These are phyloP conservation scores for Nidularia pulvinata DNA, from an alignment of 768 basidiomycete genomes.

Conservation along the genomic window DNA sequence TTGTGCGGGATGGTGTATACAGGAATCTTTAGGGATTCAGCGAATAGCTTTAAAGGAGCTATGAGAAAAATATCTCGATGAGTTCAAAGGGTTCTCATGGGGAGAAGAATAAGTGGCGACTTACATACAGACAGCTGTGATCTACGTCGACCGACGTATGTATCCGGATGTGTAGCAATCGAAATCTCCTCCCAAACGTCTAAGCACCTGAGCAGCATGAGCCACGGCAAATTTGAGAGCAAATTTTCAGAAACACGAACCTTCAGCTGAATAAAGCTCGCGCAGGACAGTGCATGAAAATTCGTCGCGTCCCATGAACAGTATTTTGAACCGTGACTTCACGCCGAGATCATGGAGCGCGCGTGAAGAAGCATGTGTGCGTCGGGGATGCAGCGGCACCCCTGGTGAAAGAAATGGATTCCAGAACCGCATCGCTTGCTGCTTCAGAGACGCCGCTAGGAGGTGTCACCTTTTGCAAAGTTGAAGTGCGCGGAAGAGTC, in stretches of 20 bases:
- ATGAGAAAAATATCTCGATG: constrained; percentile 2
- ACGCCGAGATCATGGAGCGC: neutral
- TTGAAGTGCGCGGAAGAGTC: no score
- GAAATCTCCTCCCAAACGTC: constrained; percentile 76
- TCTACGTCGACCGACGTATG: constrained; percentile 60
- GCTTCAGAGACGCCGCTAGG: no score
- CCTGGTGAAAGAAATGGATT: neutral
- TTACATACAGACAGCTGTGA: constrained; percentile 57
- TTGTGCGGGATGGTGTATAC: constrained; percentile 61
- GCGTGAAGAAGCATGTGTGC: neutral
- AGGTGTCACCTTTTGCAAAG: no score
- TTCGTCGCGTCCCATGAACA: constrained; percentile 88
- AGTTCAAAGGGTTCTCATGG: neutral
- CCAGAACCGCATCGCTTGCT: constrained; percentile 8
- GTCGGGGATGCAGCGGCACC: neutral
- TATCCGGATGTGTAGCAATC: constrained; percentile 75
- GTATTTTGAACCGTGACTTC: constrained; percentile 54
- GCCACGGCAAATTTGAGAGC: neutral
- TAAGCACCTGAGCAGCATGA: constrained; percentile 25
- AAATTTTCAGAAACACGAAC: constrained; percentile 27
- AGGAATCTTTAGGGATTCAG: constrained; percentile 48
- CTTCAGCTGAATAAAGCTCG: constrained; percentile 60
- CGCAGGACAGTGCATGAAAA: constrained; percentile 80
- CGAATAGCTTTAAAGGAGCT: constrained; percentile 76
- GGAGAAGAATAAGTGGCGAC: constrained; percentile 9